Base-by-base conservation (phyloP, 805 yeast genomes). In the Hanseniaspora singularis region DNA sequence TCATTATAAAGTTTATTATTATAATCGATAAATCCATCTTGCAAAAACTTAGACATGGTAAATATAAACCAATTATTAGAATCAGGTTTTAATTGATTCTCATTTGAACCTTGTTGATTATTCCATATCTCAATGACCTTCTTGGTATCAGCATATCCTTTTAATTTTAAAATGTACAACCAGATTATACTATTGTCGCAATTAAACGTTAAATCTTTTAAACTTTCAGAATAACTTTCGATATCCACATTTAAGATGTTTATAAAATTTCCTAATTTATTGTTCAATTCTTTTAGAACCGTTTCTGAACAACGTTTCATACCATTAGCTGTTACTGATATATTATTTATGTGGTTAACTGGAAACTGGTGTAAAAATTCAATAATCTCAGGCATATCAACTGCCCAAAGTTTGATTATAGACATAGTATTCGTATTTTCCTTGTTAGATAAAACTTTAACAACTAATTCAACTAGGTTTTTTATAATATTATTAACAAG, bases 401-500 rank as follows among this genome's bases (percentile, higher is more conserved):
- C 16, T n/a, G 15, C 22, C 46, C 46, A 42, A 7, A 34, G 23
- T 9, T 42, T 34, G 4, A 42, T 34, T 20, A 42, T 32, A n/a
- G 20, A 20, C 12, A 38, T 45, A 23, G 41, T 53, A 19, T 38
- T 33, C 6, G 19, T 30, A 9, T 12, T 15, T 3, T 24, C 15
- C 19, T 23, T 19, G 0, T 95, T 95, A 46, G 75, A 78, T 33
- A 63, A 34, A 30, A 83, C 65, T 44, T 70, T 69, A 7, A 75
- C 66, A 44, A 87, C 71, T 48, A 73, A 75, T 24, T 71, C 65
- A 43, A 79, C 57, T 54, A 81, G 77, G 15, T 78, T 72, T 31
- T 64, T 65, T 7, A 78, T 65, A 1, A 82, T 63, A 31, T 71
- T 56, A 48, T 88, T 96, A 20, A 85, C 76, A 15, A 83, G 64